Conservation (phyloP, 2,329 filamentous ascomycete species). For the Fusarium duplospermum region DNA sequence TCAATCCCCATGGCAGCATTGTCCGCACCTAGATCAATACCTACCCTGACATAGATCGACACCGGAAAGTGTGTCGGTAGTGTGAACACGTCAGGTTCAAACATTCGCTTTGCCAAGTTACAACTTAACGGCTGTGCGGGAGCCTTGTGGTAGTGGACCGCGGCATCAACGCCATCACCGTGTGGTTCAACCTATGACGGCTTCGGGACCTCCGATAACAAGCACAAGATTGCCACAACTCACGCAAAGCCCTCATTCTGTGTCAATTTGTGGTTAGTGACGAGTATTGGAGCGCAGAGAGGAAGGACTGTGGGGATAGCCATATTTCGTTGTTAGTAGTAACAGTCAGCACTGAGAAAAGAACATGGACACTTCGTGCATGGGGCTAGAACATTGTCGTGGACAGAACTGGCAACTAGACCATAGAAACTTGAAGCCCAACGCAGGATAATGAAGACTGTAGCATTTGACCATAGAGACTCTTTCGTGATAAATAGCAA, state of each 20-base stretch:
- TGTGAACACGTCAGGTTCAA: neutral
- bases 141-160: neutral
- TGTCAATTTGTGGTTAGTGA: neutral
- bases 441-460: no score
- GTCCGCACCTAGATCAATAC: neutral
- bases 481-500: no score
- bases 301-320: no score
- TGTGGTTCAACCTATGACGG: neutral
- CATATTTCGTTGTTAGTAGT: no score
- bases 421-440: no score
- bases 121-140: neutral
- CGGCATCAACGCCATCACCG: neutral
- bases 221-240: neutral
- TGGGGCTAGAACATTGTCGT: no score
- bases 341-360: neutral
- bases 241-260: neutral
- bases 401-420: no score
- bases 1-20: neutral
- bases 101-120: neutral
- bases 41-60: neutral
- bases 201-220: constrained; percentile 1
- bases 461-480: no score
- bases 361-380: neutral
- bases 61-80: neutral
- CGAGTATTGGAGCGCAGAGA: no score